Evolutionary conservation across 306 rosid species (phyloP).

Genomic region (Begonia peltatifolia): DNA sequence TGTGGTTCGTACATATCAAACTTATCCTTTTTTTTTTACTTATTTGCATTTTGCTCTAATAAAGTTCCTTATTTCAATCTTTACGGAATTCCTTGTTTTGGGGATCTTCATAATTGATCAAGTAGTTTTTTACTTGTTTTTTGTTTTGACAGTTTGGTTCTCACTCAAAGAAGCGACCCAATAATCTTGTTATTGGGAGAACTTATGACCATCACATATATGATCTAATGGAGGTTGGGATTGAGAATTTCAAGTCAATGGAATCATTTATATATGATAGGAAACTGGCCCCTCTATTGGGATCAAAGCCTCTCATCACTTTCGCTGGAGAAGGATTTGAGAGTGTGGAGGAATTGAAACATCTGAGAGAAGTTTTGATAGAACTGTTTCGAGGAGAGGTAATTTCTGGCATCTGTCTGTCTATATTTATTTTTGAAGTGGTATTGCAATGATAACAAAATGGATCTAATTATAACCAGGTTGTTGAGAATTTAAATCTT

Average conservation of each 20-base stretch:
- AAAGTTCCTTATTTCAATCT: background rate
- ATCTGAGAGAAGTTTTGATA: slow-evolving; percentile 76
- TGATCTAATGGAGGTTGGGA: slow-evolving; percentile 79
- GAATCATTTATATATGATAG: slow-evolving; percentile 53
- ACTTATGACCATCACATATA: slow-evolving; percentile 75
- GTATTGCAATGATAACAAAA: slow-evolving; percentile 1
- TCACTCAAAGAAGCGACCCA: slow-evolving; percentile 88
- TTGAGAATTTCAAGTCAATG: slow-evolving; percentile 67
- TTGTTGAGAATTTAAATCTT: slow-evolving; percentile 66
- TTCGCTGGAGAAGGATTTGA: slow-evolving; percentile 91
- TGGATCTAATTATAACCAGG: slow-evolving; percentile 30
- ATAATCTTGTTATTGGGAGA: slow-evolving; percentile 81
- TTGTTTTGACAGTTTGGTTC: slow-evolving; percentile 66
- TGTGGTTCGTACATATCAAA: slow-evolving; percentile 21
- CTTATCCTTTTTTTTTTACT: background rate
- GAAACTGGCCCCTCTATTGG: slow-evolving; percentile 62
- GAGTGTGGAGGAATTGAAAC: slow-evolving; percentile 49
- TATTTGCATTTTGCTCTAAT: background rate
- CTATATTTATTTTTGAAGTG: background rate
- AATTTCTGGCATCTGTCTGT: slow-evolving; percentile 3
- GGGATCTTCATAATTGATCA: background rate
- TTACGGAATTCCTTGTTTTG: background rate
- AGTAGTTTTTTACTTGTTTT: slow-evolving; percentile 4
- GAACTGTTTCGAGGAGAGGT: slow-evolving; percentile 91
- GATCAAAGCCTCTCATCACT: slow-evolving; percentile 70